Evolutionary conservation across 1,284 basidiomycete species (phyloP).

Genomic region (Rhodotorula sp.): DNA sequence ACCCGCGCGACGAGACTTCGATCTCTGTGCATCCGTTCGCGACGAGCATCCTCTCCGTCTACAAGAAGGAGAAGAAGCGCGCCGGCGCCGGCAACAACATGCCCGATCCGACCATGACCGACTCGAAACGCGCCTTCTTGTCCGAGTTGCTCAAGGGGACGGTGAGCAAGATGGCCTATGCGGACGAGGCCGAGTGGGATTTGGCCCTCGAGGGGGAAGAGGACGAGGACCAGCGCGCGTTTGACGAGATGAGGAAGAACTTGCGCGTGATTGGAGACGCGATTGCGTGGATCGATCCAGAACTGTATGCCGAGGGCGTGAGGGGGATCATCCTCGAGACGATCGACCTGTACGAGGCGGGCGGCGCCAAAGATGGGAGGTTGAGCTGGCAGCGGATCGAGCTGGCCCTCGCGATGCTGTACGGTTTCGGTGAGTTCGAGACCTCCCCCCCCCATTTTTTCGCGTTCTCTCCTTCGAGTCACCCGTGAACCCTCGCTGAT

Average conservation of each 20-base stretch:
- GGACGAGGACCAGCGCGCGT: constrained; percentile 76
- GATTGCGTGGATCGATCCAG: constrained; percentile 73
- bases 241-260: constrained; percentile 85
- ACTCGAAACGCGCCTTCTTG: constrained; percentile 75
- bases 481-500: neutral
- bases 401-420: constrained; percentile 85
- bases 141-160: constrained; percentile 74
- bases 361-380: constrained; percentile 55
- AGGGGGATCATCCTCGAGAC: constrained; percentile 70
- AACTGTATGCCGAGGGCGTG: constrained; percentile 72
- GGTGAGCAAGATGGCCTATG: constrained; percentile 67
- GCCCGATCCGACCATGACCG: constrained; percentile 55
- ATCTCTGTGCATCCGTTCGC: constrained; percentile 76
- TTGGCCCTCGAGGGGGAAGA: constrained; percentile 65
- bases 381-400: constrained; percentile 94
- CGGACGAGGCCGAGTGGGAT: constrained; percentile 75
- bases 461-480: neutral
- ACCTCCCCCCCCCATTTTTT: too few relatives aligned
- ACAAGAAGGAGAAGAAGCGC: constrained; percentile 72
- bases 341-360: constrained; percentile 58
- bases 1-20: constrained; percentile 82
- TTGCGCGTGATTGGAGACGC: constrained; percentile 79
- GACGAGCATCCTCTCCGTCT: constrained; percentile 68
- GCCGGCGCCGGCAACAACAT: constrained; percentile 57
- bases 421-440: constrained; percentile 58